phyloP scores from a whole-genome alignment of 2,329 filamentous ascomycete species.

The Neonectria coccinea region DNA sequence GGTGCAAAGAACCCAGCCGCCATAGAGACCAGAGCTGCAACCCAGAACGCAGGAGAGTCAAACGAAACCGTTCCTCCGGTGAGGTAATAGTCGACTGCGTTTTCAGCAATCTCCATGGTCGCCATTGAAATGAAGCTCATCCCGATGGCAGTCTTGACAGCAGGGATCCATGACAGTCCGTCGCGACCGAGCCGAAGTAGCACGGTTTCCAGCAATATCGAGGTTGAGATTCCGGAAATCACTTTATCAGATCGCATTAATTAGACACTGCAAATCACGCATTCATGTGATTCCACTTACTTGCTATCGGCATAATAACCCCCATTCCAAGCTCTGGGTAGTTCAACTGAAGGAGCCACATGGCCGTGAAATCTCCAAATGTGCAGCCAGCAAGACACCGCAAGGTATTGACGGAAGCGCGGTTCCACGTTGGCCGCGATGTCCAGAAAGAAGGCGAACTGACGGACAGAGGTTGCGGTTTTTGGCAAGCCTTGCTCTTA shows the following conservation, averaged over 20 bases:
- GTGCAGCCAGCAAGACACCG: conserved; percentile 68
- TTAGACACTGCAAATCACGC: not conserved
- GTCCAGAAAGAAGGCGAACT: conserved; percentile 47
- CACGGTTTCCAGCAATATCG: conserved; percentile 64
- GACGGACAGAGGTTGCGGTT: not conserved
- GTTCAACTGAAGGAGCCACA: conserved; percentile 66
- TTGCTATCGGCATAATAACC: conserved; percentile 64
- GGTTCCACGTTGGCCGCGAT: conserved; percentile 55
- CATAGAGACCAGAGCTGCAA: conserved; percentile 59
- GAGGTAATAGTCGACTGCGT: conserved; percentile 66
- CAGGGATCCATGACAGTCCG: conserved; percentile 57
- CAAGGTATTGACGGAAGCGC: conserved; percentile 66
- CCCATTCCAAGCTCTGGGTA: conserved; percentile 60
- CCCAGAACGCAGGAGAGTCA: conserved; percentile 63
- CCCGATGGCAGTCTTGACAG: conserved; percentile 64
- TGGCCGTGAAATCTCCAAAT: conserved; percentile 65
- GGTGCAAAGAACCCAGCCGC: conserved; percentile 61
- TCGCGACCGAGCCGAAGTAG: conserved; percentile 63
- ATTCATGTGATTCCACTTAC: conserved; percentile 44
- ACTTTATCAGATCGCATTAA: conserved; percentile 50
- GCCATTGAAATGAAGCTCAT: conserved; percentile 72
- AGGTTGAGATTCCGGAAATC: conserved; percentile 63
- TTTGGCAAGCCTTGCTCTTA: not conserved
- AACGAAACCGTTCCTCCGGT: conserved; percentile 63
- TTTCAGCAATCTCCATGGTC: conserved; percentile 68